Conservation (phyloP, 2,329 filamentous ascomycete species). For the Aspergillus persii region DNA sequence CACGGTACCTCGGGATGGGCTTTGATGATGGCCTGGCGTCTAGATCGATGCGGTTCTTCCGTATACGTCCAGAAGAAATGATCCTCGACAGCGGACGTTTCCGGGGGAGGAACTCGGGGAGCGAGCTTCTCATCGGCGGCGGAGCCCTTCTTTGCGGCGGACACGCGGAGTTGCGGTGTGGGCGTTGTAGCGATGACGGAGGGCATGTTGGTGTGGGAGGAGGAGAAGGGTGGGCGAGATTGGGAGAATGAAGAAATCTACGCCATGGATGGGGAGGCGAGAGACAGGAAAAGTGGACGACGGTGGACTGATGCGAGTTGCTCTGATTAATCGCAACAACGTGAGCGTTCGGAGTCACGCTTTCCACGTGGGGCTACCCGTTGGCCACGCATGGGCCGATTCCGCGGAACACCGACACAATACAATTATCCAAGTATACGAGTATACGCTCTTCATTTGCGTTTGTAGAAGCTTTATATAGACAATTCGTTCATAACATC, state of each 20-base stretch:
- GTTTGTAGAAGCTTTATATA: background rate
- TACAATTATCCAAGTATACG: too few species aligned
- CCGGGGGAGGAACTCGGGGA: slow-evolving; percentile 30
- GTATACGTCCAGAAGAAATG: slow-evolving; percentile 99
- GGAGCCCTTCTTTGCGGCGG: slow-evolving; percentile 30
- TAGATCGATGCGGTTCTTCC: slow-evolving; percentile 90
- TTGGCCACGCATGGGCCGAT: background rate
- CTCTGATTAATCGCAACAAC: slow-evolving; percentile 14
- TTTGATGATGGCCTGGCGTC: slow-evolving; percentile 93
- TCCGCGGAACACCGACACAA: background rate
- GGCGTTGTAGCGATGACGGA: slow-evolving; percentile 29
- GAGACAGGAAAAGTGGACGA: slow-evolving; percentile 9
- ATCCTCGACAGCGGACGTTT: slow-evolving; percentile 41
- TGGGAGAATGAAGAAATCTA: slow-evolving; percentile 7
- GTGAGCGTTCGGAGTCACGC: slow-evolving; percentile 24
- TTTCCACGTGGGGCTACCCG: slow-evolving; percentile 39
- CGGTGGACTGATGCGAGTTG: slow-evolving; percentile 9
- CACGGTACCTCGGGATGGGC: slow-evolving; percentile 81
- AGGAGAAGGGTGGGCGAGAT: background rate
- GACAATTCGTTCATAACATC: background rate
- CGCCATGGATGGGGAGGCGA: slow-evolving; percentile 19
- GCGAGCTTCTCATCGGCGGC: slow-evolving; percentile 17
- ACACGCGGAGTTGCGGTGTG: slow-evolving; percentile 34
- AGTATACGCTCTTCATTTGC: background rate
- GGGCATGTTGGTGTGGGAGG: slow-evolving; percentile 21